phyloP scores from a whole-genome alignment of 1,139 yeast genomes.

The Geotrichum histeridarum region DNA sequence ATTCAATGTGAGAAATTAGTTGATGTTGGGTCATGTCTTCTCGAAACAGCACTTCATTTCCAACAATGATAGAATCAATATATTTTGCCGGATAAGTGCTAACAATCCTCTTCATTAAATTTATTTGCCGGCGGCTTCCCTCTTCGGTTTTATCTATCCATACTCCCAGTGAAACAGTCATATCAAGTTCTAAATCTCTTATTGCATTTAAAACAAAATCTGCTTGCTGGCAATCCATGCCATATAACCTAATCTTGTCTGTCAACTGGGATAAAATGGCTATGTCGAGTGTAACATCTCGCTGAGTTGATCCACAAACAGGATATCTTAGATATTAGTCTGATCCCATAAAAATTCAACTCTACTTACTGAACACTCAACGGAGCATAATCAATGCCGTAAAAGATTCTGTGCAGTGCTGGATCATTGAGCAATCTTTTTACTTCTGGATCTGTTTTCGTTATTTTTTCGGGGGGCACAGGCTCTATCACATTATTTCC shows the following conservation, averaged over 20 bases:
- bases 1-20: conserved; percentile 44
- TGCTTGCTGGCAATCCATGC: conserved; percentile 60
- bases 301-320: conserved; percentile 46
- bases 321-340: conserved; percentile 13
- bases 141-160: conserved; percentile 52
- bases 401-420: conserved; percentile 41
- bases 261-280: conserved; percentile 58
- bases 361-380: conserved; percentile 36
- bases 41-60: conserved; percentile 60
- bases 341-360: no score
- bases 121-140: conserved; percentile 44
- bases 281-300: conserved; percentile 53
- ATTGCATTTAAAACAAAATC: conserved; percentile 52
- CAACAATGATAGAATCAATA: conserved; percentile 54
- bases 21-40: conserved; percentile 44
- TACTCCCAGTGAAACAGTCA: conserved; percentile 59
- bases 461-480: conserved; percentile 7
- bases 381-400: conserved; percentile 62
- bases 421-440: conserved; percentile 33
- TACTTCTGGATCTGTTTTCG: conserved; percentile 24
- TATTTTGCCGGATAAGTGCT: conserved; percentile 44
- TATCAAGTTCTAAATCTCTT: conserved; percentile 45
- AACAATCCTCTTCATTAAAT: conserved; percentile 39
- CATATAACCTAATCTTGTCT: conserved; percentile 52
- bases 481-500: no score